Percentiles rank a stretch among this genome's conserved stretches.
phyloP scores from a whole-genome alignment of 768 basidiomycete species.

The Saitozyma sp. region DNA sequence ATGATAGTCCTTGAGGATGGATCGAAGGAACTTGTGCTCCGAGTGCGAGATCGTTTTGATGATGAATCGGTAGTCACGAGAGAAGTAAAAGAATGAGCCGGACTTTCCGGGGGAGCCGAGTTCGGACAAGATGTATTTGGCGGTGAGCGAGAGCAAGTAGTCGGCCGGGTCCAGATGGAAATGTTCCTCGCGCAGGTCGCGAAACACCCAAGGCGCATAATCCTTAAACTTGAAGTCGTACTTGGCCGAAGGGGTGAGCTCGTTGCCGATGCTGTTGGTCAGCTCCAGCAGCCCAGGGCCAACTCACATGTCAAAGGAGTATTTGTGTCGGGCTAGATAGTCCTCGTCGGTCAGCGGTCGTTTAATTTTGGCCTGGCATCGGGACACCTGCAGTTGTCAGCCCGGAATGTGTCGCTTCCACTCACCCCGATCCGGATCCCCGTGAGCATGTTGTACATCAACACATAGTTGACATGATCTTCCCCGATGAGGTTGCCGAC shows the following conservation, averaged over 20 bases:
- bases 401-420: slow-evolving; percentile 7
- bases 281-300: slow-evolving; percentile 8
- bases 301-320: slow-evolving; percentile 90
- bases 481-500: slow-evolving; percentile 98
- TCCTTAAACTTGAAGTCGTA: slow-evolving; percentile 99
- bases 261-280: slow-evolving; percentile 78
- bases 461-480: slow-evolving; percentile 95
- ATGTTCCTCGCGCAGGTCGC: slow-evolving; percentile 86
- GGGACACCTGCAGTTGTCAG: slow-evolving; percentile 67
- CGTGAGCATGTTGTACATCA: slow-evolving; percentile 99
- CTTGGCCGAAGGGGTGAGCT: slow-evolving; percentile 93
- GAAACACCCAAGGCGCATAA: slow-evolving; percentile 97
- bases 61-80: slow-evolving; percentile 97
- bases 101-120: slow-evolving; percentile 97
- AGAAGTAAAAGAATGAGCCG: slow-evolving; percentile 99
- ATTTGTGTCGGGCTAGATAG: slow-evolving; percentile 86
- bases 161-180: slow-evolving; percentile 97
- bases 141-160: slow-evolving; percentile 92
- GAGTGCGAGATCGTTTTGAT: slow-evolving; percentile 97
- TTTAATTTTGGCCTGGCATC: slow-evolving; percentile 93
- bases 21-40: slow-evolving; percentile 90
- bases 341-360: slow-evolving; percentile 81
- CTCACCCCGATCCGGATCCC: slow-evolving; percentile 91
- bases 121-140: slow-evolving; percentile 96
- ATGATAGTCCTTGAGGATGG: slow-evolving; percentile 80